These are phyloP conservation scores for Oxytropis ochrocephala DNA, from an alignment of 306 rosid species.

Conservation along the genomic window DNA sequence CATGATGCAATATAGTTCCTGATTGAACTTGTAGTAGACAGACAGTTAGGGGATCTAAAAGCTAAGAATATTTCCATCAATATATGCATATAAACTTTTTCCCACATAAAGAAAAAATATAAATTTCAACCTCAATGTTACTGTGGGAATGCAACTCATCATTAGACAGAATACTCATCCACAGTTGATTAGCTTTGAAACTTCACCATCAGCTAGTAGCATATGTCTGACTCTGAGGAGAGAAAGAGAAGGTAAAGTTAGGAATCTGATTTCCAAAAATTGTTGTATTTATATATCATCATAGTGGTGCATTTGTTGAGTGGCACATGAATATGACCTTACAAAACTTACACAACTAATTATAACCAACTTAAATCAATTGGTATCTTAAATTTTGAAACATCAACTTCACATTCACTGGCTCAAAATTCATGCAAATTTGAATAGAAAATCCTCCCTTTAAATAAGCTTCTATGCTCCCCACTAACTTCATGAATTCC, in stretches of 20 bases:
- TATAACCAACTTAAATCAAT: neutral
- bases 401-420: constrained; percentile 19
- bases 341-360: constrained; percentile 10
- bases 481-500: constrained; percentile 13
- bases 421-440: neutral
- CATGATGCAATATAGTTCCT: too few species aligned
- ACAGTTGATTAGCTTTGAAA: constrained; percentile 1
- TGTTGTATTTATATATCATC: neutral
- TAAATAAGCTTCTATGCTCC: constrained; percentile 21
- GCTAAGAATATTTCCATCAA: too few species aligned
- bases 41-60: too few species aligned
- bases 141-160: neutral
- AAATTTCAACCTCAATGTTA: neutral
- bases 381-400: neutral
- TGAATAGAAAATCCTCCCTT: constrained; percentile 14
- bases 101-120: neutral
- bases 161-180: neutral
- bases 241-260: neutral
- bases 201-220: constrained; percentile 19
- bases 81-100: neutral
- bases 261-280: neutral
- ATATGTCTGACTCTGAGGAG: neutral
- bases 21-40: too few species aligned
- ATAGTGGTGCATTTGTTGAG: constrained; percentile 3
- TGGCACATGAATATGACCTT: constrained; percentile 27